Percentiles rank a stretch among this genome's conserved stretches.
These are phyloP conservation scores for Phytophthora melonis DNA, from an alignment of 352 stramenopile genomes.

Conservation along the genomic window DNA sequence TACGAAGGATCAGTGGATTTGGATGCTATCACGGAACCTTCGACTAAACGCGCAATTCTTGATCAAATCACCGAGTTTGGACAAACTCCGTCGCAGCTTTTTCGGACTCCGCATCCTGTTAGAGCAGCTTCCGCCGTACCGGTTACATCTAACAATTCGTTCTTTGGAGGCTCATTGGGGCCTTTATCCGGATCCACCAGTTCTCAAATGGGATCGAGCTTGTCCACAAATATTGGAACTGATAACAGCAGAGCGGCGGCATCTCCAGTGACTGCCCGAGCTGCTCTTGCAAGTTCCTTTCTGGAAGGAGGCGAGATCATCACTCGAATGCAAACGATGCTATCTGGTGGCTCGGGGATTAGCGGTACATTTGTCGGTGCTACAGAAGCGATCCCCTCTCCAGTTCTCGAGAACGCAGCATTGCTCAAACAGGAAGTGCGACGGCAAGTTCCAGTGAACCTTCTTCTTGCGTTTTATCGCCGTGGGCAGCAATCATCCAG, in stretches of 20 bases:
- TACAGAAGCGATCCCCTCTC: constrained; percentile 31
- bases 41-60: constrained; percentile 86
- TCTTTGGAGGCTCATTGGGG: constrained; percentile 28
- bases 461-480: constrained; percentile 54
- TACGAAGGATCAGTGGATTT: constrained; percentile 98
- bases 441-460: constrained; percentile 56
- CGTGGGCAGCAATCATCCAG: constrained; percentile 23
- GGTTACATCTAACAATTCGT: constrained; percentile 17
- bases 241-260: constrained; percentile 7
- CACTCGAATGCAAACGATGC: constrained; percentile 74
- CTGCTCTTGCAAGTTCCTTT: constrained; percentile 63
- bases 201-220: neutral
- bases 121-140: constrained; percentile 27
- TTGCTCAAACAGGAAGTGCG: constrained; percentile 63
- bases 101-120: constrained; percentile 80
- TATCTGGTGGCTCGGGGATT: constrained; percentile 45
- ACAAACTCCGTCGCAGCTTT: constrained; percentile 96
- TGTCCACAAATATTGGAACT: constrained; percentile 5
- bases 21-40: constrained; percentile 76
- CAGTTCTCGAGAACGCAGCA: constrained; percentile 58
- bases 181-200: constrained; percentile 12
- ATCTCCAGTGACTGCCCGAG: constrained; percentile 41
- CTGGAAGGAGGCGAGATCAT: constrained; percentile 76
- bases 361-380: constrained; percentile 33
- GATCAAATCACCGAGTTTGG: constrained; percentile 99